Base-by-base conservation (phyloP, 768 basidiomycete genomes). In the Suillus subaureus region DNA sequence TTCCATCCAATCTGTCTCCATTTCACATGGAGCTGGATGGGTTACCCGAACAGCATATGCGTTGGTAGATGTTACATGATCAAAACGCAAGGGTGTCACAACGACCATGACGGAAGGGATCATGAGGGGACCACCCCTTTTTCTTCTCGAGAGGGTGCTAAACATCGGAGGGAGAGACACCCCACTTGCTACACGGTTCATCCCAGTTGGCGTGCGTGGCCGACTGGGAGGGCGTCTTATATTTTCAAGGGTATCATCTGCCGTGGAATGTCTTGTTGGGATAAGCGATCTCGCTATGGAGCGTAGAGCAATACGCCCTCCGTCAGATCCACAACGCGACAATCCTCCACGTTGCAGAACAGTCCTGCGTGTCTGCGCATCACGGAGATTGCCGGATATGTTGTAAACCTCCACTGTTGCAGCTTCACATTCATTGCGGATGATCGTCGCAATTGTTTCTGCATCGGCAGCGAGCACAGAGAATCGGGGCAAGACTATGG, bases 1-100 rank as follows among this genome's bases (percentile, higher is more conserved):
- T 73, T 92, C 91, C 23, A 93, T 79, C 87, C 86, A 90, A 61
- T 89, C 89, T n/a, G 85, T 84, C 63, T 85, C 85, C n/a, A 79
- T 71, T 40, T 87, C 82, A 16, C 81, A 75, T 23, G 89, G 89
- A 11, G 85, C 84, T 51, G 85, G 84, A 31, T 92, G 74, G 62
- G 68, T 75, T 23, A 90, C 69, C 31, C 84, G 82, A 56, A 92
- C 89, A 23, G 85, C 88, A 68, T 92, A 90, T 42, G 81, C 81
- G 43, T 79, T 75, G 13, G 83, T 81, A 26, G 79, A 70, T 6
- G 66, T 62, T 26, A 52, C 62, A 37, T 62, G 64, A 49, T 68
- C 57, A 33, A 69, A 65, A 64, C 62, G 70, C 55, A 91, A 79
- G 13, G 84, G 85, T 9, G 85, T 90, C 65, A 90, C 84, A 6